Evolutionary conservation across 2,329 filamentous ascomycete species (phyloP).

Genomic region (Ascochyta viciae-villosae): DNA sequence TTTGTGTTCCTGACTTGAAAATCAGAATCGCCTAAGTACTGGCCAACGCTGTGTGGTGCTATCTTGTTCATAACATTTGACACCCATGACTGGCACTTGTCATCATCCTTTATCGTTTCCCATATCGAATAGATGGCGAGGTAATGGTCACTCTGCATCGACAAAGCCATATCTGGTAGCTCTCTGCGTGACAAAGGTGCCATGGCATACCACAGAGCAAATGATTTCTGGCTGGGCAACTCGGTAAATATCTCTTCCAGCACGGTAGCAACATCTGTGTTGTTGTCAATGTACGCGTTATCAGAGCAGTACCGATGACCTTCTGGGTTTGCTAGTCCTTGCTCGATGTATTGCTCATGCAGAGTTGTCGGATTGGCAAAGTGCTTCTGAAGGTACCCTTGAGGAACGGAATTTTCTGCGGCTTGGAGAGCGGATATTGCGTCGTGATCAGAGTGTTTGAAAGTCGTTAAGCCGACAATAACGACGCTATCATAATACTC

Average conservation of each 20-base stretch:
- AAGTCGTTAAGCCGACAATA: constrained; percentile 52
- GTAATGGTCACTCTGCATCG: not conserved
- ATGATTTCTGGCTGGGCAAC: not conserved
- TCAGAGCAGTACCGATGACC: not conserved
- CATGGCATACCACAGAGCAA: not conserved
- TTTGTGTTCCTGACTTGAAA: no score
- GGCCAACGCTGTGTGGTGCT: no score
- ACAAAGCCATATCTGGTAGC: not conserved
- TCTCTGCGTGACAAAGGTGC: not conserved
- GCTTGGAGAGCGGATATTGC: constrained; percentile 54
- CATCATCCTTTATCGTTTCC: not conserved
- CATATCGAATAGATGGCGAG: not conserved
- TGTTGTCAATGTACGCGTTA: not conserved
- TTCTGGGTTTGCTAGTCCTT: not conserved
- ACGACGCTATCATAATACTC: constrained; percentile 38
- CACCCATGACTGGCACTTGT: no score
- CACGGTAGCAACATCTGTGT: not conserved
- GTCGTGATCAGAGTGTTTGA: constrained; percentile 51
- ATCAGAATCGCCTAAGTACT: no score
- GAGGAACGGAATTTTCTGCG: not conserved
- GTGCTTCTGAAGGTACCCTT: not conserved
- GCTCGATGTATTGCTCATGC: not conserved
- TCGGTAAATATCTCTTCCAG: not conserved
- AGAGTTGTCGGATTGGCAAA: not conserved
- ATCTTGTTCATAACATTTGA: no score